Percentiles rank a stretch among this genome's conserved stretches.
Evolutionary conservation across 2,329 filamentous ascomycete species (phyloP).

Genomic region (Penicillium sp.): DNA sequence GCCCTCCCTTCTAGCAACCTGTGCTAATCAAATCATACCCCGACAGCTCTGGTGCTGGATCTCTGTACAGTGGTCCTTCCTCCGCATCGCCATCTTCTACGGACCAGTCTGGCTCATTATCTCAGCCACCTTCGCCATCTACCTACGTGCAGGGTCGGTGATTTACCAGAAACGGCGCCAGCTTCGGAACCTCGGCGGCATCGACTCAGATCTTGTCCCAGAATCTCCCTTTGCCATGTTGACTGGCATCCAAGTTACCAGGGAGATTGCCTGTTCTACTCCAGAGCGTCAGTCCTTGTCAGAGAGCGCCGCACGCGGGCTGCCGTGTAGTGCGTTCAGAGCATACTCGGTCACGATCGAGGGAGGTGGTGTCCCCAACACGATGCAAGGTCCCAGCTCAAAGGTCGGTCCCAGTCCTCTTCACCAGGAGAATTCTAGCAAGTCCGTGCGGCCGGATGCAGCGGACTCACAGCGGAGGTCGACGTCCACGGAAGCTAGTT

Average conservation of each 20-base stretch:
- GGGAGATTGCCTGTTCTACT: slow-evolving; percentile 43
- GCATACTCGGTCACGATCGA: slow-evolving; percentile 39
- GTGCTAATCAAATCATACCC: background rate
- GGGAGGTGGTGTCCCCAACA: slow-evolving; percentile 16
- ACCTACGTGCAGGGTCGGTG: slow-evolving; percentile 41
- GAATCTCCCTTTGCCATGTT: slow-evolving; percentile 50
- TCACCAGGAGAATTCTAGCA: slow-evolving; percentile 1
- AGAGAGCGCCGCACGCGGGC: slow-evolving; percentile 2
- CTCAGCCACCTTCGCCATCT: slow-evolving; percentile 41
- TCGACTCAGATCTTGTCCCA: slow-evolving; percentile 47
- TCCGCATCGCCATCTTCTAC: slow-evolving; percentile 75
- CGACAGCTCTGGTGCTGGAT: slow-evolving; percentile 82
- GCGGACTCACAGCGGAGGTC: slow-evolving; percentile 18
- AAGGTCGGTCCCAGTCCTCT: background rate
- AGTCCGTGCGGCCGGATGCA: background rate
- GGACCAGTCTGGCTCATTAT: slow-evolving; percentile 47
- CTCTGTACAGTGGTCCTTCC: slow-evolving; percentile 63
- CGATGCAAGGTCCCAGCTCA: background rate
- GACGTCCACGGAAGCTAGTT: slow-evolving; percentile 31
- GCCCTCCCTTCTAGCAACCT: background rate
- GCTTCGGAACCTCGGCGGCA: slow-evolving; percentile 56
- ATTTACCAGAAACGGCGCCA: slow-evolving; percentile 59
- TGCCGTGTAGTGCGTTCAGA: slow-evolving; percentile 12
- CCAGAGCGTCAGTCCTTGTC: slow-evolving; percentile 12
- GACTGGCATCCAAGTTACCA: slow-evolving; percentile 65